phyloP scores from a whole-genome alignment of 2,329 filamentous ascomycete species.

The Daldinia sp. region DNA sequence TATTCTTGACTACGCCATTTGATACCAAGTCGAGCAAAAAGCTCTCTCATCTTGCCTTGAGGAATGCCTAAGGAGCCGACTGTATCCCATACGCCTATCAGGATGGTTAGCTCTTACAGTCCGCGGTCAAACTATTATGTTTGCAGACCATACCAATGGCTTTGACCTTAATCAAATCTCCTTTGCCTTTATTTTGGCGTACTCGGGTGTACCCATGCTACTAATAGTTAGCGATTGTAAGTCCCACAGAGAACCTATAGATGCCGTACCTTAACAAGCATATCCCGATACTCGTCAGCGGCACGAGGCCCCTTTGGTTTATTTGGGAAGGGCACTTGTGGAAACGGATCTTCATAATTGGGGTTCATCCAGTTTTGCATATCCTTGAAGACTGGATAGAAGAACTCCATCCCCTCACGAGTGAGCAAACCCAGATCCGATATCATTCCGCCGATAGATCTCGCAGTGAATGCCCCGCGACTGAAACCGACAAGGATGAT shows the following conservation, averaged over 20 bases:
- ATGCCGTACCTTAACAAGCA: slow-evolving; percentile 51
- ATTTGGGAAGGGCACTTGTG: slow-evolving; percentile 55
- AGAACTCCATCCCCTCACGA: slow-evolving; percentile 61
- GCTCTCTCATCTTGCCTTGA: slow-evolving; percentile 31
- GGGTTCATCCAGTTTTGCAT: slow-evolving; percentile 61
- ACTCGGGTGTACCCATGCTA: slow-evolving; percentile 53
- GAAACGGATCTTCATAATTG: slow-evolving; percentile 57
- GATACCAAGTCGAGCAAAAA: slow-evolving; percentile 57
- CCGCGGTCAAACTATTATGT: not conserved
- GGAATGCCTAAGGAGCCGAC: slow-evolving; percentile 56
- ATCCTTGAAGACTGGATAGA: slow-evolving; percentile 64
- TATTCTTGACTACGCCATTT: slow-evolving; percentile 56
- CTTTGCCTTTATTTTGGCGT: slow-evolving; percentile 47
- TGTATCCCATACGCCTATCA: slow-evolving; percentile 59
- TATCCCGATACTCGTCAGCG: slow-evolving; percentile 53
- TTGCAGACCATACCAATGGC: slow-evolving; percentile 49
- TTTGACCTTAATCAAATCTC: slow-evolving; percentile 56
- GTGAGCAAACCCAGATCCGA: slow-evolving; percentile 60
- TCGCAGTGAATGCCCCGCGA: slow-evolving; percentile 65
- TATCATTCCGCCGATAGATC: slow-evolving; percentile 64
- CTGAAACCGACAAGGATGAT: slow-evolving; percentile 66
- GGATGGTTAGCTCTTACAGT: slow-evolving; percentile 14
- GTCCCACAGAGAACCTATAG: not conserved
- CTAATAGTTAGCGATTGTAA: slow-evolving; percentile 13
- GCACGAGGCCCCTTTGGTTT: slow-evolving; percentile 58